A percentile compares a stretch with the other conserved stretches of the same genome.
These are phyloP conservation scores for Dimocarpus longan DNA, from an alignment of 345 rosid genomes.

Conservation along the genomic window DNA sequence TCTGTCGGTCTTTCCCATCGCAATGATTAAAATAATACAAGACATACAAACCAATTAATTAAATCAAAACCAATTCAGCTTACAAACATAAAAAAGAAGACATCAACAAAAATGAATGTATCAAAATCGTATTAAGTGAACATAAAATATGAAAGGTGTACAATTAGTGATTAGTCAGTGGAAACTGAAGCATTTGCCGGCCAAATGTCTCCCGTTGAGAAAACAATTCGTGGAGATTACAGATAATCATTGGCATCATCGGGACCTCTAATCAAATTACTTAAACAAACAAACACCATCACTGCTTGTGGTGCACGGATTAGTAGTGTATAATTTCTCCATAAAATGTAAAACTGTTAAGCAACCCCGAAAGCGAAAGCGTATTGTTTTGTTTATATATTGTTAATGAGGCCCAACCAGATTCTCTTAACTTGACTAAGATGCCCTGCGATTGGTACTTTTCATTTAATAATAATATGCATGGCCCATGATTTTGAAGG, in stretches of 20 bases:
- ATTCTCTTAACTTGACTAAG: neutral
- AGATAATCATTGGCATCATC: slow-evolving; percentile 12
- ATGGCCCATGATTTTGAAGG: slow-evolving; percentile 4
- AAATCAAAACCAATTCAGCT: too few relatives aligned
- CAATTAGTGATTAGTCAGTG: neutral
- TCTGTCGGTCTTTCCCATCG: neutral
- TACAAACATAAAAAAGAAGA: too few relatives aligned
- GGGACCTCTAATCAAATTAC: neutral
- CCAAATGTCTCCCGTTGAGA: slow-evolving; percentile 19
- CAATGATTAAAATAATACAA: too few relatives aligned
- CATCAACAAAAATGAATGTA: too few relatives aligned
- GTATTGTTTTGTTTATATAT: neutral
- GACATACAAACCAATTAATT: neutral
- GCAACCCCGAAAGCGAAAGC: slow-evolving; percentile 14
- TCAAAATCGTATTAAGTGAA: neutral
- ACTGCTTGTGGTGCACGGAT: slow-evolving; percentile 4
- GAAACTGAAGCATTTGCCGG: slow-evolving; percentile 12
- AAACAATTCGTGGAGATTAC: slow-evolving; percentile 17
- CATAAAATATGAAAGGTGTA: neutral
- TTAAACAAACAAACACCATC: neutral
- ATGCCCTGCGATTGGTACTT: neutral
- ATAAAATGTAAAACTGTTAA: neutral
- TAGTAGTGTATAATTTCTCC: neutral
- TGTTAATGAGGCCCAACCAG: neutral
- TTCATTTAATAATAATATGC: neutral